A percentile compares a stretch with the other conserved stretches of the same genome.
These are phyloP conservation scores for Pulveroboletus sp. DNA, from an alignment of 768 basidiomycete genomes.

Conservation along the genomic window DNA sequence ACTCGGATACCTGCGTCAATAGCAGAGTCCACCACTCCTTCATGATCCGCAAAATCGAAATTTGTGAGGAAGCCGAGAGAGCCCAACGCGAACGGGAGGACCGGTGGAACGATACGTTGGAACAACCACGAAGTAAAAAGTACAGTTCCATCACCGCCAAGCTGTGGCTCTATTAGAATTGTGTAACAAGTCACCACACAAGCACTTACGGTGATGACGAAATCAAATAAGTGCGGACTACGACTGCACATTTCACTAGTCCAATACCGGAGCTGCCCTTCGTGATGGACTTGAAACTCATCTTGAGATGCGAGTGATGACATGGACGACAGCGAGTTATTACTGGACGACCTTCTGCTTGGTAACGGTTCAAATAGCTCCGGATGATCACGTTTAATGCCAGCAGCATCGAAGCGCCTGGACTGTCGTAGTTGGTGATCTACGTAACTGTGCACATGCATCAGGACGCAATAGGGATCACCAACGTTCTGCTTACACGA, in stretches of 20 bases:
- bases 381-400: conserved; percentile 81
- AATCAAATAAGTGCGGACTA: conserved; percentile 91
- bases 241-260: conserved; percentile 92
- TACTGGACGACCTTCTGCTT: conserved; percentile 68
- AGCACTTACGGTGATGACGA: conserved; percentile 86
- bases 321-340: conserved; percentile 54
- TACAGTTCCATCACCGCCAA: conserved; percentile 97
- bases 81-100: conserved; percentile 94
- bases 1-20: conserved; percentile 94
- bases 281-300: conserved; percentile 40
- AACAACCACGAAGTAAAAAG: conserved; percentile 99
- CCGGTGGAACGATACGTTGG: conserved; percentile 97
- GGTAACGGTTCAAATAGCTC: conserved; percentile 80
- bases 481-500: conserved; percentile 57
- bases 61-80: conserved; percentile 97
- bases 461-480: conserved; percentile 12
- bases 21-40: conserved; percentile 77
- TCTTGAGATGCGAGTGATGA: conserved; percentile 43
- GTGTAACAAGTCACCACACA: not conserved
- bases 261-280: conserved; percentile 97
- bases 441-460: conserved; percentile 63
- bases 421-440: conserved; percentile 87
- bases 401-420: conserved; percentile 89
- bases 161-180: conserved; percentile 41
- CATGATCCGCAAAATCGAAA: conserved; percentile 88